Evolutionary conservation across 2,329 filamentous ascomycete species (phyloP), one percentile per base, ranked within the genome.

Genomic region (Tolypocladium album): DNA sequence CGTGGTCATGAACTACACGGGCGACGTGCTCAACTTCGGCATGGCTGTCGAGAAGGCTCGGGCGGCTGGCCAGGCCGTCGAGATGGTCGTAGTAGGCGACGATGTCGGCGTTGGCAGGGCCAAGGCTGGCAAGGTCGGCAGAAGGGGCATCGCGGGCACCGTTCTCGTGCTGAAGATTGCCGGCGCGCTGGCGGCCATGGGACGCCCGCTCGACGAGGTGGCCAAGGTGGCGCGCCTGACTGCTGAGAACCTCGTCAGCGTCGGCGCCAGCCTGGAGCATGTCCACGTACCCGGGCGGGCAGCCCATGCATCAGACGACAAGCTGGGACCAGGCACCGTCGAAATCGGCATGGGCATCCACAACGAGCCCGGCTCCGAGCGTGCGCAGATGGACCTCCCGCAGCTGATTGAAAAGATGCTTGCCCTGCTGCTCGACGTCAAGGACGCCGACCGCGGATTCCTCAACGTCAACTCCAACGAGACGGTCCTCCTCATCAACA

Each of bases 1-100:
- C n/a, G 87, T 92, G 7, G 89, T 96, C 38, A 96, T 96, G 90
- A 97, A 97, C 73, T 96, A 96, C 74, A 96, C 91, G 1, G 89
- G 89, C 43, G 89, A 92, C 71, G 84, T 96, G 59, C 81, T 97
- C 66, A 95, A 96, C 76, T 97, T 97, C 70, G 92, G 92, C 59
- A 88, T 97, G 82, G 92, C 88, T 0, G 90, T 94, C 11, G 93
- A 97, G 74, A 96, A 96, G 77, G 92, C 92, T 20, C 87, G 88
- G 61, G 91, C 91, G 1, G 84, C 85, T 0, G 92, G 91, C 0
- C 75, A 91, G 31, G 76, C 85, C 22, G 89, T 90, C 0, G 89
- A 96, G 71, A 96, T 97, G 88, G 86, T 96, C 12, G 88, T 96
- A 11, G 90, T 97, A 9, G 91, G 87, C 7, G 93, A 97, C 69